phyloP scores from a whole-genome alignment of 2,329 filamentous ascomycete genomes.

The Aspergillus ochraceoroseus region DNA sequence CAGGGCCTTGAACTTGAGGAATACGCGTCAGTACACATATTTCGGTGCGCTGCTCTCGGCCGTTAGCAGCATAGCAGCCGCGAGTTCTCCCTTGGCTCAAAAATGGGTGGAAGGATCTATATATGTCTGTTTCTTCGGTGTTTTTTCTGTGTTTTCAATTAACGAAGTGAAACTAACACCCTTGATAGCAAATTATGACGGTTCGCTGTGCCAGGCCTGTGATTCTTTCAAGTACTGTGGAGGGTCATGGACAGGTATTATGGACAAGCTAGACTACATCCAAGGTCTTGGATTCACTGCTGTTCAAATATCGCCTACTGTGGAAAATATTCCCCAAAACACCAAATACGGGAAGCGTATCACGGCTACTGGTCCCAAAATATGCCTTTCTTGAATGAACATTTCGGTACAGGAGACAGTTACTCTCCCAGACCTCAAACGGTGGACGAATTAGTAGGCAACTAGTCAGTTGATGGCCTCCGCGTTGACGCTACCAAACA shows the following conservation, averaged over 20 bases:
- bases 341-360: slow-evolving; percentile 41
- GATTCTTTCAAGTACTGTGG: slow-evolving; percentile 50
- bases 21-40: slow-evolving; percentile 3
- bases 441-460: slow-evolving; percentile 38
- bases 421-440: slow-evolving; percentile 47
- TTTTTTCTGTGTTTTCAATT: background rate
- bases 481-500: slow-evolving; percentile 49
- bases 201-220: slow-evolving; percentile 50
- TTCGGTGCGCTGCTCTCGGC: slow-evolving; percentile 1
- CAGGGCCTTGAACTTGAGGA: background rate
- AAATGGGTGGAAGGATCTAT: slow-evolving; percentile 54
- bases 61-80: slow-evolving; percentile 3
- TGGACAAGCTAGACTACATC: slow-evolving; percentile 49
- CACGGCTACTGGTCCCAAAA: slow-evolving; percentile 48
- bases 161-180: background rate
- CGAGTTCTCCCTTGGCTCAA: slow-evolving; percentile 8
- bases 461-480: slow-evolving; percentile 48
- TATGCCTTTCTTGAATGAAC: slow-evolving; percentile 43
- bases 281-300: slow-evolving; percentile 42
- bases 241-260: slow-evolving; percentile 57
- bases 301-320: slow-evolving; percentile 38
- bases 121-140: slow-evolving; percentile 34
- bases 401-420: slow-evolving; percentile 45
- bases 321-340: slow-evolving; percentile 31
- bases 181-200: slow-evolving; percentile 48